Conservation (phyloP, 176 grass and related monocot species). For the Bothriochloa decipiens region DNA sequence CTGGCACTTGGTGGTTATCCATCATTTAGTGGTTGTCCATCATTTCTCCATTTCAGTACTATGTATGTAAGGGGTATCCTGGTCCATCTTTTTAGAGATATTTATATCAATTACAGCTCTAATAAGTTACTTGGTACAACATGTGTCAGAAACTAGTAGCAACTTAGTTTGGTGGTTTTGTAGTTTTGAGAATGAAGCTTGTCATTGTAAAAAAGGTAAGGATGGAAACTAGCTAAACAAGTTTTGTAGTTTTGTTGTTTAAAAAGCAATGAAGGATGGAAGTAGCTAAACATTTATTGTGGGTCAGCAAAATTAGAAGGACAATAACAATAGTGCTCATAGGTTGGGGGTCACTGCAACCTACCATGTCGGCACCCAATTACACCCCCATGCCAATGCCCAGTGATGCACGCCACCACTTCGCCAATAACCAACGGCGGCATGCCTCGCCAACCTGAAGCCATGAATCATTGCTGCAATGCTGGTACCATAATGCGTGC, state of each 20-base stretch:
- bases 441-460: conserved; percentile 28
- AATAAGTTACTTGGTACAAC: background rate
- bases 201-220: background rate
- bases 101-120: background rate
- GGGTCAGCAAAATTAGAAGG: conserved; percentile 50
- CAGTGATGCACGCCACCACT: conserved; percentile 23
- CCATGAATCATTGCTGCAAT: conserved; percentile 39
- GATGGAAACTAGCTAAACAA: conserved; percentile 9
- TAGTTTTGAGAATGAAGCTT: background rate
- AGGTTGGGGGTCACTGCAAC: conserved; percentile 45
- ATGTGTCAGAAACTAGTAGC: background rate
- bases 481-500: conserved; percentile 23
- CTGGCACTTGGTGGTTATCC: background rate
- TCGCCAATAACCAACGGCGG: conserved; percentile 24
- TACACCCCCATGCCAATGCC: conserved; percentile 4
- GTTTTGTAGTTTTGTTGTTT: background rate
- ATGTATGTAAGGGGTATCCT: background rate
- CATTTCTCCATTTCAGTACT: background rate
- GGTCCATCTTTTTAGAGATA: background rate
- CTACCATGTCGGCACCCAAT: conserved; percentile 56
- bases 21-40: background rate
- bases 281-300: conserved; percentile 47
- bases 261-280: background rate
- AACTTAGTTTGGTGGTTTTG: background rate
- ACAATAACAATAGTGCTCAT: conserved; percentile 36